These are phyloP conservation scores for Botryotinia globosa DNA, from an alignment of 2,329 filamentous ascomycete genomes.

Conservation along the genomic window DNA sequence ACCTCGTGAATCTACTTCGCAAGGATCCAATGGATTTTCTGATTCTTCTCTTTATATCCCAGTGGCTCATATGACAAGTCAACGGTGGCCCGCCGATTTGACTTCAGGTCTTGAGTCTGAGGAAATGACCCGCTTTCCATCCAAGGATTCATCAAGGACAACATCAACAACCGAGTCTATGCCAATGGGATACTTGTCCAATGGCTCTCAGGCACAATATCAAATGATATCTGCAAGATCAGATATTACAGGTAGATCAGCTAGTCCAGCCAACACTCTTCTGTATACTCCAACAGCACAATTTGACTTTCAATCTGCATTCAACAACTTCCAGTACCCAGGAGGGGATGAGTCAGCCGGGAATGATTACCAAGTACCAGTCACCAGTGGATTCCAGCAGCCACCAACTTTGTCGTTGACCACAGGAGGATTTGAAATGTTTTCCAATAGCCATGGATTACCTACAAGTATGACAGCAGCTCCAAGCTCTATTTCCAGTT, in stretches of 20 bases:
- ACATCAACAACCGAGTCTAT: conserved; percentile 34
- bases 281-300: conserved; percentile 35
- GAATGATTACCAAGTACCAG: conserved; percentile 31
- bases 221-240: conserved; percentile 37
- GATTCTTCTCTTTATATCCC: conserved; percentile 31
- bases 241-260: conserved; percentile 37
- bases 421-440: conserved; percentile 29
- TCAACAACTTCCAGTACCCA: conserved; percentile 33
- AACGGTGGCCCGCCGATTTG: conserved; percentile 33
- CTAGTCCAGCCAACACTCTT: conserved; percentile 33
- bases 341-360: conserved; percentile 32
- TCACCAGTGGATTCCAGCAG: conserved; percentile 27
- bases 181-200: conserved; percentile 32
- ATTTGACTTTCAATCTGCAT: conserved; percentile 33
- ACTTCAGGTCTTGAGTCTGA: conserved; percentile 30
- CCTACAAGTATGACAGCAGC: conserved; percentile 26
- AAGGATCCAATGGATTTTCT: conserved; percentile 35
- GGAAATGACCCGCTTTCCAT: conserved; percentile 35
- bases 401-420: conserved; percentile 26
- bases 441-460: conserved; percentile 26
- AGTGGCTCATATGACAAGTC: conserved; percentile 29
- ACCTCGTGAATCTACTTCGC: conserved; percentile 31
- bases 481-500: conserved; percentile 28
- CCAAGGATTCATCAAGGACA: conserved; percentile 36
- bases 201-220: conserved; percentile 35